Conservation (phyloP, 179 eudicot species). For the Heliamphora pulchella region DNA sequence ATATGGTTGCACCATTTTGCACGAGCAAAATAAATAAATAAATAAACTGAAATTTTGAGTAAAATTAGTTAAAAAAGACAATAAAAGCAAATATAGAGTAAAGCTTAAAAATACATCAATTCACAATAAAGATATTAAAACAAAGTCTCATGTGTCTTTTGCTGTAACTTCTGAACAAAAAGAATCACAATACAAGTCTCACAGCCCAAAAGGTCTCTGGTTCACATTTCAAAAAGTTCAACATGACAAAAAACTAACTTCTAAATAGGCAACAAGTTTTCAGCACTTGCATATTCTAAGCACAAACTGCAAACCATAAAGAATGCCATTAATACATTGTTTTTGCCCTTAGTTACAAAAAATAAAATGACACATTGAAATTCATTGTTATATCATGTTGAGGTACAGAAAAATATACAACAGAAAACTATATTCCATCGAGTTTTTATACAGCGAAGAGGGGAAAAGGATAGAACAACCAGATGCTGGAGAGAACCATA, state of each 20-base stretch:
- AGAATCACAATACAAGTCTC: not conserved
- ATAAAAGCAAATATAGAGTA: not conserved
- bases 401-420: not conserved
- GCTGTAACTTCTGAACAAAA: not conserved
- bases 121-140: not conserved
- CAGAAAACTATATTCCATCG: not conserved
- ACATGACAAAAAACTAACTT: not conserved
- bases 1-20: not conserved
- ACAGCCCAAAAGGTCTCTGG: not conserved
- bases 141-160: not conserved
- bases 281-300: not conserved
- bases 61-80: not conserved
- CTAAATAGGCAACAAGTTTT: not conserved
- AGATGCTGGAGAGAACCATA: not conserved
- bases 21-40: not conserved
- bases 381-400: not conserved
- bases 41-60: not conserved
- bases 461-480: not conserved
- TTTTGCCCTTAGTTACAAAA: not conserved
- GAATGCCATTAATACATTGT: not conserved
- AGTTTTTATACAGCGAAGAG: not conserved
- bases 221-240: no score
- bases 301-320: not conserved
- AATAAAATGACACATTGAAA: not conserved
- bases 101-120: not conserved